Base-by-base conservation (phyloP, 208 protist genomes). In the Phytomonas serpens region DNA sequence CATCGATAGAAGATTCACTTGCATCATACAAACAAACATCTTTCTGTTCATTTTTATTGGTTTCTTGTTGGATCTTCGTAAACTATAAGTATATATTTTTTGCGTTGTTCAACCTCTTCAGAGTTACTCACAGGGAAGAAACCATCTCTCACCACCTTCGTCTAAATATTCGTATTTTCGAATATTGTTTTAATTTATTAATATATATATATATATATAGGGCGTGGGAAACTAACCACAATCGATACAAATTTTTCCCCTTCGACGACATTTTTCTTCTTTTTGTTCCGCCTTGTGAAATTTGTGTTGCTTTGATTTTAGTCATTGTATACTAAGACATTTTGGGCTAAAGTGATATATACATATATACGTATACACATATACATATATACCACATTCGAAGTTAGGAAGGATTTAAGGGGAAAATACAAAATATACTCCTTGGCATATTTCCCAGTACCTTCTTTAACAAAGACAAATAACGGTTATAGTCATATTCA, bases 251-350 rank as follows among this genome's bases (percentile, higher is more conserved):
- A 38, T 37, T 36, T 68, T 29, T 6, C 27, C 34, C 34, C 31
- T 68, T 62, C 69, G 34, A 73, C 57, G 23, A 36, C 37, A 61
- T 74, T 74, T 67, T 29, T 74, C 34, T 61, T 65, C 11, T 61
- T 32, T 51, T n/a, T 72, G 14, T 29, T 29, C 31, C 40, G 14
- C 14, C 14, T 47, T 47, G 40, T 47, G 40, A 11, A 47, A 47
- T 47, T 47, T 47, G 40, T 47, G 40, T 47, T 47, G 40, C 40
- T 47, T 47, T 47, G 14, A 47, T 10, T 47, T 47, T 47, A 19
- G 40, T 16, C 40, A 47, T 11, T 47, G 14, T 47, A 47, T 47
- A 47, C 40, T 47, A 47, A 19, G 14, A 3, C 14, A 47, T 47
- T 19, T 47, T 47, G 40, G 40, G 40, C 40, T 47, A 23, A 47